Conservation (phyloP, 768 basidiomycete genomes). For the Termitomyces titanicus region DNA sequence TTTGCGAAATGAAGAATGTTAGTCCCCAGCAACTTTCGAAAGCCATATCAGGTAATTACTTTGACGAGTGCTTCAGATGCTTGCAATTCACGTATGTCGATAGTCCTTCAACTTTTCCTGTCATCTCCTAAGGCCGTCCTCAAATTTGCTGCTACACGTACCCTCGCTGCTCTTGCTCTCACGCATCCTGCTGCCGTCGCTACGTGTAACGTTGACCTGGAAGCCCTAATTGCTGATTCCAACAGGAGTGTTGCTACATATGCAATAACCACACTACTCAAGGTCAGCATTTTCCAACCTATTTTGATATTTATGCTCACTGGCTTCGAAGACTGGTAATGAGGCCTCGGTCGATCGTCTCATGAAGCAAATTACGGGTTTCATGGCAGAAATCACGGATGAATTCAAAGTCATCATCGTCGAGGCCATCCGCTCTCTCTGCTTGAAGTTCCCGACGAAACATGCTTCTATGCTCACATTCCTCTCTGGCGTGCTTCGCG, state of each 20-base stretch:
- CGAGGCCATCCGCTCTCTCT: constrained; percentile 95
- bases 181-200: constrained; percentile 85
- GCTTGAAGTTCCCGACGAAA: constrained; percentile 97
- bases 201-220: constrained; percentile 93
- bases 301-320: neutral
- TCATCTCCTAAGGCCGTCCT: constrained; percentile 93
- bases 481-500: constrained; percentile 92
- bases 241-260: constrained; percentile 98
- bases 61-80: neutral
- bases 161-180: constrained; percentile 84
- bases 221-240: constrained; percentile 91
- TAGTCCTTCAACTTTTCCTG: constrained; percentile 93
- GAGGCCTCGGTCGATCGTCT: constrained; percentile 98
- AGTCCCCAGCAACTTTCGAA: constrained; percentile 74
- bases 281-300: constrained; percentile 44
- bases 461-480: constrained; percentile 97
- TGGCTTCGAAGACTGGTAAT: constrained; percentile 77
- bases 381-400: constrained; percentile 99
- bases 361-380: constrained; percentile 98
- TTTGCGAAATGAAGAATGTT: constrained; percentile 93
- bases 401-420: constrained; percentile 99
- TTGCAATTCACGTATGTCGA: constrained; percentile 5
- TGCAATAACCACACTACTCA: constrained; percentile 96
- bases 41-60: constrained; percentile 76
- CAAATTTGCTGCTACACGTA: constrained; percentile 97